A percentile compares a stretch with the other conserved stretches of the same genome.
Conservation (phyloP, 2,329 filamentous ascomycete genomes). For the Hyphodiscus sp. region DNA sequence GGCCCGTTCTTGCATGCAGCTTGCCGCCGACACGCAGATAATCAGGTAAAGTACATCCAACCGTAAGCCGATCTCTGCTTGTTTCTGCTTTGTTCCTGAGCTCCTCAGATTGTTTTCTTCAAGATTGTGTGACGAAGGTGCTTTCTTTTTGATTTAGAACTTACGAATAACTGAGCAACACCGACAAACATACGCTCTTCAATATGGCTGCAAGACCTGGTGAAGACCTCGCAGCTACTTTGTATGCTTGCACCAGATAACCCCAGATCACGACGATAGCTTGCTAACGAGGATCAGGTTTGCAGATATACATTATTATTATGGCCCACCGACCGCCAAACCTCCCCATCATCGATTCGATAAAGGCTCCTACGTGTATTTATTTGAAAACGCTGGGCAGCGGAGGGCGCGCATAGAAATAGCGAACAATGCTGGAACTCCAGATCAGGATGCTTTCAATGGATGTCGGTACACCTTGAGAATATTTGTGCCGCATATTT, state of each 20-base stretch:
- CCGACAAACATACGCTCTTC: not conserved
- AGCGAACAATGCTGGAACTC: conserved; percentile 66
- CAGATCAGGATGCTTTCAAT: conserved; percentile 73
- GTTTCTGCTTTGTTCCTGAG: not conserved
- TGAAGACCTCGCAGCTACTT: conserved; percentile 45
- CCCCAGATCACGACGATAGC: conserved; percentile 7
- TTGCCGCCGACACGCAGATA: conserved; percentile 1
- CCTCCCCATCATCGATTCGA: conserved; percentile 77
- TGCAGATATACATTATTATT: conserved; percentile 74
- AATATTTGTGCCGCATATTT: conserved; percentile 4
- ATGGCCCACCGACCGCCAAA: conserved; percentile 57
- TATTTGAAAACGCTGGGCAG: conserved; percentile 67
- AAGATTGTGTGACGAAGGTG: not conserved
- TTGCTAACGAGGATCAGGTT: conserved; percentile 45
- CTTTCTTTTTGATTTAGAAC: not conserved
- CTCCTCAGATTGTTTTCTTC: not conserved
- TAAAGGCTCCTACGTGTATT: conserved; percentile 72
- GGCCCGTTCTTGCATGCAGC: not conserved
- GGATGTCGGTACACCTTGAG: conserved; percentile 51
- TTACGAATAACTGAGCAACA: not conserved
- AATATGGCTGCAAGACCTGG: conserved; percentile 42
- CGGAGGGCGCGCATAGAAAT: conserved; percentile 66
- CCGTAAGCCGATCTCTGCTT: not conserved
- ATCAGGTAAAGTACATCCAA: not conserved
- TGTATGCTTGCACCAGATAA: conserved; percentile 36